Evolutionary conservation across 371 early-diverging fungal genomes (phyloP).

Genomic region (Mortierella sp.): DNA sequence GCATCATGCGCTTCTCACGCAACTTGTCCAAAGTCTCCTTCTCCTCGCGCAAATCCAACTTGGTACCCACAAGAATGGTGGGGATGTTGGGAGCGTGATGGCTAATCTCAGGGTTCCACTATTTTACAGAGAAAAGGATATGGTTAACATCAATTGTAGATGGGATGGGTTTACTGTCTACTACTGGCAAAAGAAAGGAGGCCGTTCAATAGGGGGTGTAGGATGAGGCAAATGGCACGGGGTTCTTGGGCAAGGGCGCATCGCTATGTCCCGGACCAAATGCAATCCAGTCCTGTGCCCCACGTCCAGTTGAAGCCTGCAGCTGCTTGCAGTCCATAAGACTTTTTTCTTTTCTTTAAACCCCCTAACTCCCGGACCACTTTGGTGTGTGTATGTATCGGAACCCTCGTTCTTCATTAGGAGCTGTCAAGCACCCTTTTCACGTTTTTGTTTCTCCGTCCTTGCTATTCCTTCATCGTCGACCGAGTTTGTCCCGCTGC

Average conservation of each 20-base stretch:
- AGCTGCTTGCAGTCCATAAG: too few species aligned
- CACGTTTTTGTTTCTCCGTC: neutral
- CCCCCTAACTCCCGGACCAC: too few species aligned
- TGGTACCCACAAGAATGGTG: constrained; percentile 98
- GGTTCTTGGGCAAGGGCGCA: neutral
- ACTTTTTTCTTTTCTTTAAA: too few species aligned
- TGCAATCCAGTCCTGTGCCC: too few species aligned
- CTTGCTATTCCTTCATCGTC: neutral
- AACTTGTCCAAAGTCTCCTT: constrained; percentile 90
- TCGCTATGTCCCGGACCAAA: neutral
- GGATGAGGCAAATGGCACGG: neutral
- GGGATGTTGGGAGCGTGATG: constrained; percentile 97
- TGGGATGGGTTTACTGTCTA: constrained; percentile 3
- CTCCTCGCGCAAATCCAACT: constrained; percentile 98
- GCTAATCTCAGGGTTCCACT: constrained; percentile 97
- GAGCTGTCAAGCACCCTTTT: neutral
- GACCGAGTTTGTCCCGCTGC: neutral
- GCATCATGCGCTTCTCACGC: constrained; percentile 88
- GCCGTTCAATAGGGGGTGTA: neutral
- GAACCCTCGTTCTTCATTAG: neutral
- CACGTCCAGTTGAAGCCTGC: too few species aligned
- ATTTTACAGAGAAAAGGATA: neutral
- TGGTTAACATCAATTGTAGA: neutral
- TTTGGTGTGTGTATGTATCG: too few species aligned
- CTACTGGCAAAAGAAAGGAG: neutral